phyloP scores from a whole-genome alignment of 768 basidiomycete genomes.

The Botryobasidium botryosum region DNA sequence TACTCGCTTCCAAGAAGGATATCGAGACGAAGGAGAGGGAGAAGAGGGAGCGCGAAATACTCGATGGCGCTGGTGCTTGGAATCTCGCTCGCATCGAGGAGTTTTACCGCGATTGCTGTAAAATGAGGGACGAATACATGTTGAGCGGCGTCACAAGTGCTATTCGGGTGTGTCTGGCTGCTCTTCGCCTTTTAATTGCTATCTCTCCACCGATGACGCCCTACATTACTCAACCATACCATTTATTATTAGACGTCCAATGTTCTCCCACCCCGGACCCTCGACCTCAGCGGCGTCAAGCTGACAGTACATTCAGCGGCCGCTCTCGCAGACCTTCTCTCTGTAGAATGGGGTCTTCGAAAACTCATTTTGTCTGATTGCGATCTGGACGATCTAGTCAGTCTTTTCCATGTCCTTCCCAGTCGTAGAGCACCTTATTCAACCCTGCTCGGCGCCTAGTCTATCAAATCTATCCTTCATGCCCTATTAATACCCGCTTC shows the following conservation, averaged over 20 bases:
- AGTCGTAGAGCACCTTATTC: not conserved
- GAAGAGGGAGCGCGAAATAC: conserved; percentile 27
- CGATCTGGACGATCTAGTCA: conserved; percentile 66
- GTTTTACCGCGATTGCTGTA: conserved; percentile 77
- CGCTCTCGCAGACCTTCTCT: conserved; percentile 78
- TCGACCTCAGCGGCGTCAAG: conserved; percentile 68
- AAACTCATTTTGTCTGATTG: conserved; percentile 78
- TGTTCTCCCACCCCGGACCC: conserved; percentile 40
- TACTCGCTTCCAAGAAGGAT: conserved; percentile 69
- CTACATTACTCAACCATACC: conserved; percentile 3
- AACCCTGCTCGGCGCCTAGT: conserved; percentile 24
- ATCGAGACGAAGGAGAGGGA: conserved; percentile 62
- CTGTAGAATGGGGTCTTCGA: conserved; percentile 82
- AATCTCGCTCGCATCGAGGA: conserved; percentile 63
- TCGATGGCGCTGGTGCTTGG: conserved; percentile 59
- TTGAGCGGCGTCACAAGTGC: conserved; percentile 48
- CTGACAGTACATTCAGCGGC: conserved; percentile 53
- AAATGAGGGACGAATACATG: conserved; percentile 53
- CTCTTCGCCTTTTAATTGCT: not conserved
- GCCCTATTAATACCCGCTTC: conserved; percentile 70
- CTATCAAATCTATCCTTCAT: conserved; percentile 78
- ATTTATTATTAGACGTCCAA: conserved; percentile 18
- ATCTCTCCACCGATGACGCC: conserved; percentile 4
- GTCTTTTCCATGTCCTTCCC: conserved; percentile 14
- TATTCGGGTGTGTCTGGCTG: conserved; percentile 39